phyloP scores from a whole-genome alignment of 2,329 filamentous ascomycete genomes.

The Aspergillus costaricaensis region DNA sequence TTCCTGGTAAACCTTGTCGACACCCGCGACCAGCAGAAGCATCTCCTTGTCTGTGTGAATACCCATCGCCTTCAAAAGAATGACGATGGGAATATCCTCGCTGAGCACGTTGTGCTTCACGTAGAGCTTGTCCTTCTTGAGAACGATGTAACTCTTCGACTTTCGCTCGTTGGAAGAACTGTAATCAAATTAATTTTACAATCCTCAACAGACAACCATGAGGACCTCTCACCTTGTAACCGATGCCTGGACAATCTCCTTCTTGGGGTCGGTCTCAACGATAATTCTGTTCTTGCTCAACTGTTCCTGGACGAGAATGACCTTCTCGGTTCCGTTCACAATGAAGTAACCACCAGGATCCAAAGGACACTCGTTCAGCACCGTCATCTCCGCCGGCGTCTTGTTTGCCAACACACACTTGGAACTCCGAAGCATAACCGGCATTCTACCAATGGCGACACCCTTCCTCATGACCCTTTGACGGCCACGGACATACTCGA shows the following conservation, averaged over 20 bases:
- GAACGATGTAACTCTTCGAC: conserved; percentile 92
- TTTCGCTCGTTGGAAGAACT: conserved; percentile 97
- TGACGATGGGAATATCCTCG: conserved; percentile 92
- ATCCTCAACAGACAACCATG: not conserved
- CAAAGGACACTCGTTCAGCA: conserved; percentile 91
- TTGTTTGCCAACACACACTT: conserved; percentile 86
- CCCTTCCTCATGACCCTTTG: conserved; percentile 71
- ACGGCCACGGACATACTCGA: conserved; percentile 83
- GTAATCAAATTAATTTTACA: conserved; percentile 18
- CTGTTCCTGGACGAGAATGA: conserved; percentile 97
- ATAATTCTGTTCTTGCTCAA: conserved; percentile 99
- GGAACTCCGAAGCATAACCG: conserved; percentile 94
- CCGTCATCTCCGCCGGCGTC: conserved; percentile 83
- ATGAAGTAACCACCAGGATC: conserved; percentile 98
- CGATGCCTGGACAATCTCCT: conserved; percentile 89
- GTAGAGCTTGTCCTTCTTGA: conserved; percentile 90
- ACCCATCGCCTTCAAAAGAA: conserved; percentile 89
- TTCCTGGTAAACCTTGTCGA: conserved; percentile 86
- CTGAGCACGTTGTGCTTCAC: conserved; percentile 90
- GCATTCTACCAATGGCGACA: conserved; percentile 84
- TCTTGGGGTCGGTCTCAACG: conserved; percentile 89
- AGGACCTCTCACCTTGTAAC: conserved; percentile 64
- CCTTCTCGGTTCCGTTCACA: conserved; percentile 95
- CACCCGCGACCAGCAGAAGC: conserved; percentile 82
- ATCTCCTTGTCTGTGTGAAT: conserved; percentile 95